A percentile compares a stretch with the other conserved stretches of the same genome.
Conservation (phyloP, 2,329 filamentous ascomycete species). For the Leptographium galeiforme region DNA sequence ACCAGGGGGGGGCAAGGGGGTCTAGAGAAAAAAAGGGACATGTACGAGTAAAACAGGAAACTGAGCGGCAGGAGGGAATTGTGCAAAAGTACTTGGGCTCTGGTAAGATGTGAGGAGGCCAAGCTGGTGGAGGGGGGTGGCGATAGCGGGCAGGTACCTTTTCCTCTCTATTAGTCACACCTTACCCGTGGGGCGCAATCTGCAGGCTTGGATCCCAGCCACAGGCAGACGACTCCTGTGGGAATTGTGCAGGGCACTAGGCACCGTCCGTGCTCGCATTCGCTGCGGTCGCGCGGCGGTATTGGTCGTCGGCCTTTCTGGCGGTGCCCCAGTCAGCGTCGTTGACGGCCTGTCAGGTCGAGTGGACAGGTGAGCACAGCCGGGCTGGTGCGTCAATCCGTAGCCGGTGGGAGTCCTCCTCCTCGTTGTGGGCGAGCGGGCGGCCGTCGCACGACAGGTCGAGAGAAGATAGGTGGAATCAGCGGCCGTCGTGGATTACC, state of each 20-base stretch:
- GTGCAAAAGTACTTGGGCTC: conserved; percentile 1
- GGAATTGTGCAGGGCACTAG: background rate
- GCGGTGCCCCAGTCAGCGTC: too few species aligned
- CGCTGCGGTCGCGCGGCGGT: too few species aligned
- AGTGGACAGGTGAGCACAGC: too few species aligned
- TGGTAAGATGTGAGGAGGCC: background rate
- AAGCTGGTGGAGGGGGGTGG: conserved; percentile 11
- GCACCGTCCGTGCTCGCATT: too few species aligned
- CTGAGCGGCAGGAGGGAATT: conserved; percentile 1
- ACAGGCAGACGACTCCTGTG: background rate
- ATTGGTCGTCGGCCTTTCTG: too few species aligned
- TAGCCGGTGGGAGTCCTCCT: too few species aligned
- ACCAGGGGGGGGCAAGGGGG: background rate
- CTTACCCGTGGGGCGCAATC: conserved; percentile 1
- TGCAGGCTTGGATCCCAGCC: conserved; percentile 1
- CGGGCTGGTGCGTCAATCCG: too few species aligned
- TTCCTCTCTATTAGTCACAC: conserved; percentile 10
- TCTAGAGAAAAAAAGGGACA: background rate
- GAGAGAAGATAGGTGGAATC: too few species aligned
- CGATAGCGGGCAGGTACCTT: conserved; percentile 9
- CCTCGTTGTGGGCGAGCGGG: too few species aligned
- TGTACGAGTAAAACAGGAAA: conserved; percentile 7
- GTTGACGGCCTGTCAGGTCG: too few species aligned
- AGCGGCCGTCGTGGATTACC: too few species aligned
- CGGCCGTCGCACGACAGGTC: too few species aligned